Percentiles rank a stretch among this genome's conserved stretches.
phyloP scores from a whole-genome alignment of 2,329 filamentous ascomycete species.

The Colletotrichum australisinense region DNA sequence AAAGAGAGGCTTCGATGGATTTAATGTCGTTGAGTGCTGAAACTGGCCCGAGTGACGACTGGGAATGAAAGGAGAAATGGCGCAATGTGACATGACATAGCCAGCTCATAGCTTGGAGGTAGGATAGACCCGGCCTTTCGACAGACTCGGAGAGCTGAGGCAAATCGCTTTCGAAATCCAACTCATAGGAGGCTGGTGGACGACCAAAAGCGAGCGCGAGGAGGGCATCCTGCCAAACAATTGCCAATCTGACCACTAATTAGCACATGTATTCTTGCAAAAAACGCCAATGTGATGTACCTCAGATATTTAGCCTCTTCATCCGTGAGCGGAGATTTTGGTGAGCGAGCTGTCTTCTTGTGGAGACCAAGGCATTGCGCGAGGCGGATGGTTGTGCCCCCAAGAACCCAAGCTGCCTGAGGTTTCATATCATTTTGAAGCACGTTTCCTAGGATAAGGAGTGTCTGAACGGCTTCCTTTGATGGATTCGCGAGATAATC shows the following conservation, averaged over 20 bases:
- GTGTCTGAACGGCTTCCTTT: not conserved
- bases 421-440: constrained; percentile 34
- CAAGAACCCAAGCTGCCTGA: constrained; percentile 33
- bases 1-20: not conserved
- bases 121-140: not conserved
- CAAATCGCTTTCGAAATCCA: not conserved
- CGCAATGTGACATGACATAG: not conserved
- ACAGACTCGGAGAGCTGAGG: not conserved
- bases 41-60: not conserved
- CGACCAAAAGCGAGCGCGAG: not conserved
- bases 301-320: not conserved
- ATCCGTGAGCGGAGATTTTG: not conserved
- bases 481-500: not conserved
- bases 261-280: not conserved
- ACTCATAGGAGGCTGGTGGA: not conserved
- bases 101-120: not conserved
- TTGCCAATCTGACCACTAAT: not conserved
- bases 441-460: constrained; percentile 19
- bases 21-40: not conserved
- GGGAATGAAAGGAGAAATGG: not conserved
- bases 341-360: not conserved
- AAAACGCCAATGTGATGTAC: not conserved
- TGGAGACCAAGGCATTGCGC: constrained; percentile 24
- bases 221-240: not conserved
- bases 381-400: constrained; percentile 25